These are phyloP conservation scores for Funneliformis geosporum DNA, from an alignment of 192 early-diverging fungal species.

Conservation along the genomic window DNA sequence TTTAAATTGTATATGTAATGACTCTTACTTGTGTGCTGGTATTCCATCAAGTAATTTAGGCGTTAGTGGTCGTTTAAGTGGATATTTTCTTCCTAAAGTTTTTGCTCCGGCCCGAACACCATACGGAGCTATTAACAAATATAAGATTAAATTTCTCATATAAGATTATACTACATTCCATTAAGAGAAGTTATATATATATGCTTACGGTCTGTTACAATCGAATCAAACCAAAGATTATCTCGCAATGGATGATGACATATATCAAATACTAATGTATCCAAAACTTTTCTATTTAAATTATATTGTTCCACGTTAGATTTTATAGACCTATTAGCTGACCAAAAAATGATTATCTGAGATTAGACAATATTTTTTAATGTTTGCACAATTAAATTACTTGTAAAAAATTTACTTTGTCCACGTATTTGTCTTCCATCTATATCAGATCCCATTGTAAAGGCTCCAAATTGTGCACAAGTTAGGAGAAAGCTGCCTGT, in stretches of 20 bases:
- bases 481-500: conserved; percentile 93
- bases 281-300: conserved; percentile 71
- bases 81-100: conserved; percentile 72
- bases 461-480: conserved; percentile 91
- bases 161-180: neutral
- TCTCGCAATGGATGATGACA: conserved; percentile 82
- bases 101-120: conserved; percentile 97
- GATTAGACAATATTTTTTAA: too few relatives aligned
- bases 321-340: conserved; percentile 45
- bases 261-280: conserved; percentile 82
- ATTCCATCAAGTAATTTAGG: conserved; percentile 49
- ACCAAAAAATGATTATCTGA: neutral
- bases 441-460: conserved; percentile 92
- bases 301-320: conserved; percentile 89
- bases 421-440: conserved; percentile 97
- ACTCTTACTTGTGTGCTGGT: conserved; percentile 49
- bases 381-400: too few relatives aligned
- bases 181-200: conserved; percentile 11
- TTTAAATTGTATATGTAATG: too few relatives aligned
- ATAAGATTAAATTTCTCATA: neutral
- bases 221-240: conserved; percentile 77
- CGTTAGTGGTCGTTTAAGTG: conserved; percentile 43
- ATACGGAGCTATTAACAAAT: conserved; percentile 70
- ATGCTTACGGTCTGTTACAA: conserved; percentile 83
- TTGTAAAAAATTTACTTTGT: too few relatives aligned